Evolutionary conservation across 768 basidiomycete species (phyloP), one percentile per base, ranked within the genome.

Genomic region (Dentipellis sp.): DNA sequence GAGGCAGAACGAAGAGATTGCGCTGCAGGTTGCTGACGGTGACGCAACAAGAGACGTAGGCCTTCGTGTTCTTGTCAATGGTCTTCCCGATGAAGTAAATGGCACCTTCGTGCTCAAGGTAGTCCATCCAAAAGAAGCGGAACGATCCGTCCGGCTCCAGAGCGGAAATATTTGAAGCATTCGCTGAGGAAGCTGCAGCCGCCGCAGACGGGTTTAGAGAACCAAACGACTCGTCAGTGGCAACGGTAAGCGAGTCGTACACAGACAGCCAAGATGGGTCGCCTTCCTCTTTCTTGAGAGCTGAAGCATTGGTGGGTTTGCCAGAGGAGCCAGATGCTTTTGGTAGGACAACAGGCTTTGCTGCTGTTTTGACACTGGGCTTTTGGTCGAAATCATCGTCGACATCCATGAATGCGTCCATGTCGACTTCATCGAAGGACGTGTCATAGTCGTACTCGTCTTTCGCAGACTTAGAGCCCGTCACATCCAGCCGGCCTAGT

Each of bases 121-220:
- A 92, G 66, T 99, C 97, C 19, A 97, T 75, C 97, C 97, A 99
- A 75, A 86, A 99, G 75, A 99, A 94, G 23, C 80, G 80, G 12
- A 98, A 72, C 3, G 84, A 88, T 1, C 91, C 93, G 60, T 97
- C 92, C 4, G 80, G 72, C 65, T 97, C 91, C 2, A 94, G 76
- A 0, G 85, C 86, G 42, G 79, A 78, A 7, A 83, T 61, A 19
- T 75, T 69, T 66, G 66, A 58, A 51, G 77, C 72, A 48, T 66
- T 59, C 4, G 74, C 62, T 1, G 69, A 62, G 6, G 72, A 69
- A 14, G 68, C 57, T 7, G 66, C 53, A 6, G n/a, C 60, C 1
- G 54, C 50, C 2, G 61, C 56, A n/a, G 62, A 49, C 14, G 37
- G 66, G 4, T 69, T 66, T 35, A 78, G 67, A 22, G 72, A 74